Evolutionary conservation across 495 filamentous ascomycete species (phyloP), one percentile per base, ranked within the genome.

Genomic region (Neurospora sp.): DNA sequence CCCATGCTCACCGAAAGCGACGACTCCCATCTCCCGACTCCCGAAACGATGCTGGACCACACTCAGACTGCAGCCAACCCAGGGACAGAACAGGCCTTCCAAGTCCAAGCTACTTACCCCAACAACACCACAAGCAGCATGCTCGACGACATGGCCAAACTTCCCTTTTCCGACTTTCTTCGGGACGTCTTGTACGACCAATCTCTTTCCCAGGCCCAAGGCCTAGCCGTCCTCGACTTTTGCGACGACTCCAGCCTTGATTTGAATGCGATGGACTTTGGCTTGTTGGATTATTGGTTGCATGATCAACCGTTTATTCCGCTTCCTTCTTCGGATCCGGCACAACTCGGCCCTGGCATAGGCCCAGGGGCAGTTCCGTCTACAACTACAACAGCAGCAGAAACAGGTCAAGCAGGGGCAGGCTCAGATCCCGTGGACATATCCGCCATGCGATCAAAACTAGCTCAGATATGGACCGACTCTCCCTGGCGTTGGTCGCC

Each of bases 191-290:
- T 83, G 16, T 83, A 81, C 62, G 76, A 80, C 18, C 77, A 81
- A 11, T 75, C 81, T 1, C 14, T 81, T 1, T 75, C 77, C n/a
- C 79, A 83, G 71, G 75, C 77, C n/a, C 81, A 81, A 46, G 82
- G 81, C 0, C 74, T 81, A 12, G 80, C 80, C 37, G 76, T 84
- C 10, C 72, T 86, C 9, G 83, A 85, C 74, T 86, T 87, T 46
- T 86, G 85, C 70, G 83, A 88, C 7, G 83, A 89, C 69, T 81
- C 84, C 42, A 86, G 87, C 73, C 82, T 91, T 18, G 88, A 90
- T 41, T 81, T 91, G 18, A 90, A 87, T 35, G 89, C 90, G 23
- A 80, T 88, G 5, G 90, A 92, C 74, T 88, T 90, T 74, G 84
- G 84, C 0, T 79, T 89, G 16, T 83, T 92, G 1, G 85, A 89